Percentiles rank a stretch among this genome's conserved stretches.
phyloP scores from a whole-genome alignment of 2,329 filamentous ascomycete genomes.

The Fusarium penzigii region DNA sequence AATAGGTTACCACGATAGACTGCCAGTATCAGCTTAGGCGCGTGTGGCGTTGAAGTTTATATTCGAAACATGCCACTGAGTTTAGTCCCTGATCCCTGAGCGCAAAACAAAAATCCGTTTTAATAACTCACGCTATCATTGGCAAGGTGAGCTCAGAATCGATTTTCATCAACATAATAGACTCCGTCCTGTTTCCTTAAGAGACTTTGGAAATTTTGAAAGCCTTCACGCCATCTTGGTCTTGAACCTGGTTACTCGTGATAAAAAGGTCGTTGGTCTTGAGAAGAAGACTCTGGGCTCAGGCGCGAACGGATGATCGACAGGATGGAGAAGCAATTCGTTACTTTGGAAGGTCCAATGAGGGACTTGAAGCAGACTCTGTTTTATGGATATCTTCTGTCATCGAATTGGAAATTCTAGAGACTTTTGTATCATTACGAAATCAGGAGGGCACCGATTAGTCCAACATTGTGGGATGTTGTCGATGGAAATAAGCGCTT shows the following conservation, averaged over 20 bases:
- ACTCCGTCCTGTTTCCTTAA: constrained; percentile 10
- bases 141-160: constrained; percentile 37
- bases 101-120: constrained; percentile 40
- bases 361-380: not conserved
- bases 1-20: constrained; percentile 45
- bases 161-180: constrained; percentile 27
- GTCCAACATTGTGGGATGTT: too few relatives aligned
- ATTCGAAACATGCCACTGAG: constrained; percentile 33
- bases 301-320: constrained; percentile 46
- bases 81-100: constrained; percentile 33
- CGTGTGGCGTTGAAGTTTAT: constrained; percentile 30
- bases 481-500: too few relatives aligned
- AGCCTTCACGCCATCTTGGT: constrained; percentile 13
- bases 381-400: not conserved
- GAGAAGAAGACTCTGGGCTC: constrained; percentile 41
- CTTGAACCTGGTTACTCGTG: constrained; percentile 33
- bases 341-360: too few relatives aligned
- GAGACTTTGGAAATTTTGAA: constrained; percentile 31
- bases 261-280: constrained; percentile 29
- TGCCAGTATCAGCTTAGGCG: constrained; percentile 30
- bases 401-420: not conserved
- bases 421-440: too few relatives aligned
- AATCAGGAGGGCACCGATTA: too few relatives aligned
- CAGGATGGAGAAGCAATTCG: constrained; percentile 6
- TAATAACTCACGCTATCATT: constrained; percentile 50